These are phyloP conservation scores for Sphaerulina vaccinii DNA, from an alignment of 2,329 filamentous ascomycete genomes.

Conservation along the genomic window DNA sequence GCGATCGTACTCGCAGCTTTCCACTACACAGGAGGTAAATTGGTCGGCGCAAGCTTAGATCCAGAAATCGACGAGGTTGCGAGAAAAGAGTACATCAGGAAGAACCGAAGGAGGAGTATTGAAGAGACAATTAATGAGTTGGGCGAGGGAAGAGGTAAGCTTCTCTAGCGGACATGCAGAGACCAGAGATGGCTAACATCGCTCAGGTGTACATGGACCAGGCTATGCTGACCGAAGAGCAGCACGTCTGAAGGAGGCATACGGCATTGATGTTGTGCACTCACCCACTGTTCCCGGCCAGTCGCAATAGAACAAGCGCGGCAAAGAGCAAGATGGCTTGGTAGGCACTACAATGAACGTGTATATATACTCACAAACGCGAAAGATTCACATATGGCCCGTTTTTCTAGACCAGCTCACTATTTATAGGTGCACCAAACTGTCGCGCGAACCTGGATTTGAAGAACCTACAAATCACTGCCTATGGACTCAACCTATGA, in stretches of 20 bases:
- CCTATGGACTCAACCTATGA: no score
- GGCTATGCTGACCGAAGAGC: constrained; percentile 83
- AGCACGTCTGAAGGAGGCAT: constrained; percentile 79
- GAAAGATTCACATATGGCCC: constrained; percentile 14
- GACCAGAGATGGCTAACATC: constrained; percentile 16
- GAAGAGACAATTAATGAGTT: constrained; percentile 79
- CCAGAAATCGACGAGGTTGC: constrained; percentile 70
- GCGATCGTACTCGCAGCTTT: constrained; percentile 62
- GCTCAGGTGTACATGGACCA: constrained; percentile 70
- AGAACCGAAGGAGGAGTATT: constrained; percentile 69
- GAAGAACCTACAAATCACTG: no score
- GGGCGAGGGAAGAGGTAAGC: constrained; percentile 81
- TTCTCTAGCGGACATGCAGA: not conserved
- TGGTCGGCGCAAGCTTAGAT: constrained; percentile 55
- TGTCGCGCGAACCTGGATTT: no score
- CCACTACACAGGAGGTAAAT: constrained; percentile 64
- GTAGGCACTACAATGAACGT: constrained; percentile 4
- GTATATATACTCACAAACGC: constrained; percentile 19
- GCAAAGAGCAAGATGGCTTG: not conserved
- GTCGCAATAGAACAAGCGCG: constrained; percentile 1
- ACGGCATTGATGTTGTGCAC: constrained; percentile 71
- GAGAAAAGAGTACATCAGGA: constrained; percentile 71
- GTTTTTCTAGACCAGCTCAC: no score
- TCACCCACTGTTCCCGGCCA: constrained; percentile 14
- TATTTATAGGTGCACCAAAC: no score